Percentiles rank a stretch among this genome's conserved stretches.
phyloP scores from a whole-genome alignment of 2,329 filamentous ascomycete species.

The Magnaporthiopsis poae region DNA sequence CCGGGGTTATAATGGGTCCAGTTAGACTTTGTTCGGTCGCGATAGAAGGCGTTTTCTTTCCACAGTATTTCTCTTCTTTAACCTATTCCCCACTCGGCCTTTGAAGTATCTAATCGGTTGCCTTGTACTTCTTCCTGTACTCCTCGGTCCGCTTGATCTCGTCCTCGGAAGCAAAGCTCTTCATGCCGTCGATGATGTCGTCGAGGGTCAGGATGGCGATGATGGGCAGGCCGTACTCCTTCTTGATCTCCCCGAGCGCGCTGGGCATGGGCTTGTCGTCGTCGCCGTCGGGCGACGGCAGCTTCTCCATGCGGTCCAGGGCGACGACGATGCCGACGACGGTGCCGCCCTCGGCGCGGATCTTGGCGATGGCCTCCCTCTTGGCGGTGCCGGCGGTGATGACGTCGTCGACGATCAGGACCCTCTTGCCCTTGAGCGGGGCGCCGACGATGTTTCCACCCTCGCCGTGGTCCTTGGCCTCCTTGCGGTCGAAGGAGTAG shows the following conservation, averaged over 20 bases:
- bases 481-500: conserved; percentile 92
- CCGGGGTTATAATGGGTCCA: background rate
- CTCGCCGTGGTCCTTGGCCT: conserved; percentile 91
- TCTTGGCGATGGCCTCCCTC: conserved; percentile 82
- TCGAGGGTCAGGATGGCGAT: conserved; percentile 73
- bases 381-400: conserved; percentile 93
- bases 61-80: background rate
- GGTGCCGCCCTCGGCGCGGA: conserved; percentile 71
- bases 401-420: conserved; percentile 91
- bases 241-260: conserved; percentile 75
- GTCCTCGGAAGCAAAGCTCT: conserved; percentile 48
- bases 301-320: conserved; percentile 77
- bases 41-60: background rate
- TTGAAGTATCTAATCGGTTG: conserved; percentile 31
- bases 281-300: conserved; percentile 54
- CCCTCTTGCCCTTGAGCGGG: conserved; percentile 69
- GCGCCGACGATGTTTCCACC: conserved; percentile 88
- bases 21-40: background rate
- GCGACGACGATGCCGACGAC: conserved; percentile 83
- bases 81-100: background rate
- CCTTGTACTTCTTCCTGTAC: conserved; percentile 59
- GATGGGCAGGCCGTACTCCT: conserved; percentile 75
- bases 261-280: conserved; percentile 62
- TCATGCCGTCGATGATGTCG: conserved; percentile 66
- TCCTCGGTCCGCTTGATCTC: conserved; percentile 60